Percentiles rank a stretch among this genome's conserved stretches.
Evolutionary conservation across 176 grass and related monocot genomes (phyloP).

Genomic region (Zizania latifolia): DNA sequence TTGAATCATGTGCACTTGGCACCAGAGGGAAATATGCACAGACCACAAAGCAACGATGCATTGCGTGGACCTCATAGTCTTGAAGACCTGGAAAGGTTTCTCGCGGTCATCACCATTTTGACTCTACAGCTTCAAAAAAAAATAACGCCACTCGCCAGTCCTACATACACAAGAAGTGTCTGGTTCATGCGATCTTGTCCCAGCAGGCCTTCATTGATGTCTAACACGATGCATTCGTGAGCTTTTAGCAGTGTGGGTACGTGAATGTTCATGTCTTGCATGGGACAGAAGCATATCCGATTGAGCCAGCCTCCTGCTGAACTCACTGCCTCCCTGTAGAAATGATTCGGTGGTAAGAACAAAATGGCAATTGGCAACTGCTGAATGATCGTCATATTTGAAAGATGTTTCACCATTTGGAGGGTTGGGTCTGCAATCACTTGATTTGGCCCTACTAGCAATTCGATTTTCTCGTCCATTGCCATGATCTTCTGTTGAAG

Average conservation of each 20-base stretch:
- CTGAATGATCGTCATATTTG: background rate
- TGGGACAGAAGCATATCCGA: constrained; percentile 69
- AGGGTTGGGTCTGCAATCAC: background rate
- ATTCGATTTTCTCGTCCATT: constrained; percentile 50
- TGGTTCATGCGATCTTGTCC: background rate
- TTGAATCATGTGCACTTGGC: too few relatives aligned
- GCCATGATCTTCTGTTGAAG: constrained; percentile 60
- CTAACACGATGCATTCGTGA: constrained; percentile 27
- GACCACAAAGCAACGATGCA: background rate
- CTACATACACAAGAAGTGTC: constrained; percentile 44
- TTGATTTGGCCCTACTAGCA: constrained; percentile 32
- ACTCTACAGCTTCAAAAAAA: background rate
- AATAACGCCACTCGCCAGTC: background rate
- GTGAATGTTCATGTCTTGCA: constrained; percentile 48
- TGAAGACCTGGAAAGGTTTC: background rate
- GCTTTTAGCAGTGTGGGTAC: constrained; percentile 13
- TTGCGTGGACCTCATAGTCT: background rate
- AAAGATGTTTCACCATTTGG: constrained; percentile 14
- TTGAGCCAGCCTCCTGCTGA: constrained; percentile 62
- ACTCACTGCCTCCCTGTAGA: constrained; percentile 44
- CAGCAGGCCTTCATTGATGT: constrained; percentile 17
- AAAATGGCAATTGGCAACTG: background rate
- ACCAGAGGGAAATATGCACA: background rate
- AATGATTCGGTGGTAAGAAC: background rate
- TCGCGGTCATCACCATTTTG: background rate